Conservation (phyloP, 257 asterid species). For the Salvia rosmarinus region DNA sequence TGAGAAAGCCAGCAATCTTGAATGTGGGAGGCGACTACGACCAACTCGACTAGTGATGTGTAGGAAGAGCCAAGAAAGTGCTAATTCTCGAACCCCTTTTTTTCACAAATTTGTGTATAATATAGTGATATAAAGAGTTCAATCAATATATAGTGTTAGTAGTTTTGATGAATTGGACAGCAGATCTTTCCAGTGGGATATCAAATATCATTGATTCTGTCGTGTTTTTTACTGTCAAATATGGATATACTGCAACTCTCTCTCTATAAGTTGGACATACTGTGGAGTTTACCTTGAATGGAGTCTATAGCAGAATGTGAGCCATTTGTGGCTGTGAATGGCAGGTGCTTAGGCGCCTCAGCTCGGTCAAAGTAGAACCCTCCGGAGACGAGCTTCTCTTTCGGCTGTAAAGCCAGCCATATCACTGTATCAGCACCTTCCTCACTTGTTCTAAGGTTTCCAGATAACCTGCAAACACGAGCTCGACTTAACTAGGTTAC, state of each 20-base stretch:
- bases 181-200: slow-evolving; percentile 9
- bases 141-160: neutral
- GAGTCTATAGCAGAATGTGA: slow-evolving; percentile 68
- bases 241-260: neutral
- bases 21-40: slow-evolving; percentile 4
- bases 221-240: neutral
- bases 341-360: slow-evolving; percentile 81
- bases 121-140: neutral
- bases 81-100: slow-evolving; percentile 3
- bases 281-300: slow-evolving; percentile 49
- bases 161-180: slow-evolving; percentile 4
- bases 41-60: neutral
- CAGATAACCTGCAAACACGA: no score
- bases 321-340: slow-evolving; percentile 61
- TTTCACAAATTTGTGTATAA: neutral
- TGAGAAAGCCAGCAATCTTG: slow-evolving; percentile 51
- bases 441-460: slow-evolving; percentile 75
- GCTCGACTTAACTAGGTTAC: no score
- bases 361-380: slow-evolving; percentile 79
- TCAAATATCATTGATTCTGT: slow-evolving; percentile 3
- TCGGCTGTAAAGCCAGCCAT: slow-evolving; percentile 90
- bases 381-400: slow-evolving; percentile 70
- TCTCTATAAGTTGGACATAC: slow-evolving; percentile 42
- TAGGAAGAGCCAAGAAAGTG: slow-evolving; percentile 18
- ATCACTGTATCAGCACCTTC: slow-evolving; percentile 88